Evolutionary conservation across 768 basidiomycete genomes (phyloP).

Genomic region (Multifurca ochricompacta): DNA sequence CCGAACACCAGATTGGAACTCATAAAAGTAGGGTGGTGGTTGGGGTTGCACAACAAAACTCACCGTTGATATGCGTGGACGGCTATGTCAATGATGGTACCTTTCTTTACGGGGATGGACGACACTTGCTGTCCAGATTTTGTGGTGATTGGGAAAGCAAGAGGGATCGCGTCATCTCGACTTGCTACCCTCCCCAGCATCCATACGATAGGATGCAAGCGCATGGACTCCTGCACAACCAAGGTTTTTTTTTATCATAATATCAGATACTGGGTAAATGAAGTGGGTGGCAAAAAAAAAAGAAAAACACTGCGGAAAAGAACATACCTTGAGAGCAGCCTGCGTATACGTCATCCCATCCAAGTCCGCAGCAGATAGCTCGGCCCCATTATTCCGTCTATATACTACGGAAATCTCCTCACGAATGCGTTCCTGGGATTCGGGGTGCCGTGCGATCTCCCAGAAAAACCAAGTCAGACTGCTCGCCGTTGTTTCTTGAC

Average conservation of each 20-base stretch:
- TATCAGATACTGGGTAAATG: not conserved
- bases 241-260: not conserved
- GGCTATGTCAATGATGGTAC: constrained; percentile 8
- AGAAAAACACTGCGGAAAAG: not conserved
- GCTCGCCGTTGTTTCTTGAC: constrained; percentile 23
- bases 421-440: constrained; percentile 16
- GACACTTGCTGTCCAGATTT: constrained; percentile 9
- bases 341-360: constrained; percentile 13
- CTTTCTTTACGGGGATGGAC: constrained; percentile 13
- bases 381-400: not conserved
- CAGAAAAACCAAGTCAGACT: constrained; percentile 16
- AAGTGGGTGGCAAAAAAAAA: too few relatives aligned
- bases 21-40: too few relatives aligned
- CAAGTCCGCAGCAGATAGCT: constrained; percentile 6
- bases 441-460: constrained; percentile 19
- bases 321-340: constrained; percentile 15
- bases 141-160: constrained; percentile 14
- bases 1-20: not conserved
- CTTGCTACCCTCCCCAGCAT: not conserved
- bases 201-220: constrained; percentile 16
- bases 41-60: too few relatives aligned
- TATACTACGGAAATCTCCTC: constrained; percentile 16
- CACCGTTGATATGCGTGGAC: constrained; percentile 11
- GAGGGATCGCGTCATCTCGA: constrained; percentile 7
- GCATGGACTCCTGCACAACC: constrained; percentile 11